Conservation (phyloP, 2,329 filamentous ascomycete genomes). For the Botryosphaeria dothidea region DNA sequence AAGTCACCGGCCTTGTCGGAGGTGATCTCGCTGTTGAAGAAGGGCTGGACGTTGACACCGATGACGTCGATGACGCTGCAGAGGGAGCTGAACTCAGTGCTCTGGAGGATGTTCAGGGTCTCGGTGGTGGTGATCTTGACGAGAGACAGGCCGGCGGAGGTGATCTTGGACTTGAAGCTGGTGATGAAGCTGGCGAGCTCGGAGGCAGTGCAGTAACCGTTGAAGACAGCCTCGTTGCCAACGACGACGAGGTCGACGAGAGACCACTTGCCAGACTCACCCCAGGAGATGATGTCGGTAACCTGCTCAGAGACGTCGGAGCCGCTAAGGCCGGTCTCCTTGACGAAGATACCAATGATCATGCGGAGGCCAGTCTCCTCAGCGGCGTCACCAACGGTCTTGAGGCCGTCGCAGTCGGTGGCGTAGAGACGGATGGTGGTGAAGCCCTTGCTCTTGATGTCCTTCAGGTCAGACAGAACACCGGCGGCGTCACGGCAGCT, state of each 20-base stretch:
- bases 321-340: conserved; percentile 54
- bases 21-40: conserved; percentile 75
- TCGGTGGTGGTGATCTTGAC: conserved; percentile 69
- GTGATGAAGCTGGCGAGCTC: conserved; percentile 72
- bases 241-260: conserved; percentile 78
- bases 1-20: conserved; percentile 73
- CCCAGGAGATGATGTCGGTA: conserved; percentile 69
- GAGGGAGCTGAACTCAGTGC: conserved; percentile 55
- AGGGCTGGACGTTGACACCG: conserved; percentile 87
- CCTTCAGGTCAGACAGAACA: conserved; percentile 43
- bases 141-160: conserved; percentile 65
- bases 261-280: conserved; percentile 71
- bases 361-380: conserved; percentile 69
- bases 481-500: conserved; percentile 44
- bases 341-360: conserved; percentile 87
- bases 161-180: conserved; percentile 65
- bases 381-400: conserved; percentile 71
- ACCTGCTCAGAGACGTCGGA: conserved; percentile 72
- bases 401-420: conserved; percentile 82
- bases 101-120: conserved; percentile 72
- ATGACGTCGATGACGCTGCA: conserved; percentile 77
- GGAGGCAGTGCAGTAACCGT: conserved; percentile 63
- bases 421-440: conserved; percentile 80
- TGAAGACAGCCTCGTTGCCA: conserved; percentile 88
- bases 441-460: conserved; percentile 53